Percentiles rank a stretch among this genome's conserved stretches.
phyloP scores from a whole-genome alignment of 257 asterid genomes.

The Striga asiatica region DNA sequence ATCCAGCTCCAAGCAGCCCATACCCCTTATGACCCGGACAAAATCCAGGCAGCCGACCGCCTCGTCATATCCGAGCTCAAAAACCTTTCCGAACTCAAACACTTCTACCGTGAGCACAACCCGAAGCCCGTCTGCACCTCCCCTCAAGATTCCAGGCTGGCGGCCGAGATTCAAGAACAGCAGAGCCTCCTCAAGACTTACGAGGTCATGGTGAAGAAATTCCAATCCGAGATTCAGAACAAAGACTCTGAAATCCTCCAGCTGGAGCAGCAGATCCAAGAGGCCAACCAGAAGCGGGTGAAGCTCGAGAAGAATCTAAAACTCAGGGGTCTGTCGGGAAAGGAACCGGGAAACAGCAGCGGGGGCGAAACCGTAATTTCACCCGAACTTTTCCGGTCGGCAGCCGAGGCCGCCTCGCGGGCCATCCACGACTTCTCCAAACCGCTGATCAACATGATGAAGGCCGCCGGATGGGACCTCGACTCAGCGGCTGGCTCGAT shows the following conservation, averaged over 20 bases:
- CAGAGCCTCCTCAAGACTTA: slow-evolving; percentile 90
- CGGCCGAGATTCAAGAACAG: slow-evolving; percentile 97
- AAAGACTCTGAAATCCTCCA: slow-evolving; percentile 84
- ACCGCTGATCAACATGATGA: slow-evolving; percentile 98
- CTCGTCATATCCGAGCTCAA: slow-evolving; percentile 92
- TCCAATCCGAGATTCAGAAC: slow-evolving; percentile 97
- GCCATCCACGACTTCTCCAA: slow-evolving; percentile 95
- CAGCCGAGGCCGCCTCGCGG: slow-evolving; percentile 70
- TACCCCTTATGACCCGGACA: slow-evolving; percentile 94
- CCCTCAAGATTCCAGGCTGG: slow-evolving; percentile 93
- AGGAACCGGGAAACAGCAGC: slow-evolving; percentile 68
- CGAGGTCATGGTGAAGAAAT: slow-evolving; percentile 96
- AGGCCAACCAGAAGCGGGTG: slow-evolving; percentile 77
- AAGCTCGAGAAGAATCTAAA: slow-evolving; percentile 92
- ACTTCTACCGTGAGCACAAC: slow-evolving; percentile 86
- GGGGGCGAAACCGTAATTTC: slow-evolving; percentile 45
- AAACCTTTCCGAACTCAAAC: slow-evolving; percentile 88
- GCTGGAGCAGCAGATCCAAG: slow-evolving; percentile 85
- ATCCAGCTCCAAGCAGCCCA: slow-evolving; percentile 93
- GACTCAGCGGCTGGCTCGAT: slow-evolving; percentile 93
- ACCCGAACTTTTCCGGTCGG: slow-evolving; percentile 61
- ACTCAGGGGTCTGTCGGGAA: slow-evolving; percentile 81
- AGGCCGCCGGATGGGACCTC: slow-evolving; percentile 99
- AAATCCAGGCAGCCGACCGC: slow-evolving; percentile 94
- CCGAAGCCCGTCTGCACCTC: slow-evolving; percentile 87